Percentiles rank a stretch among this genome's conserved stretches.
Evolutionary conservation across 306 rosid genomes (phyloP).

Genomic region (Neltuma alba): DNA sequence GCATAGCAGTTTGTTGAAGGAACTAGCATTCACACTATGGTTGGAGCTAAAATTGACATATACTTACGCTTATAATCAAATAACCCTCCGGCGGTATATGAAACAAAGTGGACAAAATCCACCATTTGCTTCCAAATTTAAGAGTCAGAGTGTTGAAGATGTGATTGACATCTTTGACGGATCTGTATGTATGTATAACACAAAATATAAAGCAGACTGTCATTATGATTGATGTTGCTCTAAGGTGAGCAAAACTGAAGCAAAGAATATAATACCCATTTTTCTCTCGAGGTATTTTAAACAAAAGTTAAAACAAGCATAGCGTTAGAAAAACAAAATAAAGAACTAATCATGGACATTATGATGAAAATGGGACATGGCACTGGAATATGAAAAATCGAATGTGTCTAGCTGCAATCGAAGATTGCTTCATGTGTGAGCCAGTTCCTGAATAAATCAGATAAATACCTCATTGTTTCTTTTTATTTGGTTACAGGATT

Average conservation of each 20-base stretch:
- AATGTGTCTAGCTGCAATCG: too few species aligned
- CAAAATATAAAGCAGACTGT: slow-evolving; percentile 20
- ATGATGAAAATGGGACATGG: too few species aligned
- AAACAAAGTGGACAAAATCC: slow-evolving; percentile 63
- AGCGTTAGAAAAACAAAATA: not conserved
- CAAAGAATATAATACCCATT: slow-evolving; percentile 17
- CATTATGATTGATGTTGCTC: slow-evolving; percentile 17
- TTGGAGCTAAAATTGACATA: slow-evolving; percentile 25
- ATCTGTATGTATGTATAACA: slow-evolving; percentile 51
- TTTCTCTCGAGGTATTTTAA: not conserved
- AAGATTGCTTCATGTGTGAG: too few species aligned
- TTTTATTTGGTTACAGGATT: not conserved
- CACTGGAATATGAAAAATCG: too few species aligned
- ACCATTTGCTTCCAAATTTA: slow-evolving; percentile 74
- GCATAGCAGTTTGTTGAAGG: slow-evolving; percentile 29
- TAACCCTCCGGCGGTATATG: slow-evolving; percentile 78
- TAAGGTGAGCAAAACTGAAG: slow-evolving; percentile 22
- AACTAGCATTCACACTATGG: slow-evolving; percentile 9
- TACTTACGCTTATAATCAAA: slow-evolving; percentile 63
- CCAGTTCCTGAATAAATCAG: not conserved
- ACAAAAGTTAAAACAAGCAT: not conserved
- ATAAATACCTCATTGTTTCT: not conserved
- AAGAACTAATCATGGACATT: not conserved
- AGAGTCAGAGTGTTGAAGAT: slow-evolving; percentile 70
- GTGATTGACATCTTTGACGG: slow-evolving; percentile 65